Conservation (phyloP, 179 eudicot species). For the Carnegiea gigantea region DNA sequence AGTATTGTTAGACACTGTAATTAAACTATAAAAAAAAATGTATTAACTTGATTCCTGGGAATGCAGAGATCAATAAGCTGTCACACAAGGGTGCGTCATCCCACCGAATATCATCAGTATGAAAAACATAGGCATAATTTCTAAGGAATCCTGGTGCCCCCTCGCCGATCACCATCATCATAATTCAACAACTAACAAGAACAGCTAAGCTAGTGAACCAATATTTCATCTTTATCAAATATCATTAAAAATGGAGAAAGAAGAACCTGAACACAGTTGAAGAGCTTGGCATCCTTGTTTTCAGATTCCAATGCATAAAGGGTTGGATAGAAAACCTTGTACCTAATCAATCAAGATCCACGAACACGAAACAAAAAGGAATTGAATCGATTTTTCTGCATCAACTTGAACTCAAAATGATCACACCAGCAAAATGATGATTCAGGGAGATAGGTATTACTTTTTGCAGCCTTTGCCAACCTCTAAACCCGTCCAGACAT, state of each 20-base stretch:
- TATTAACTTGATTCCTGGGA: too few species aligned
- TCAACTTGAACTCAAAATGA: not conserved
- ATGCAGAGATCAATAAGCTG: too few species aligned
- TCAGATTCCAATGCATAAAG: constrained; percentile 83
- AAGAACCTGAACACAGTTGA: constrained; percentile 83
- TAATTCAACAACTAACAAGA: not conserved
- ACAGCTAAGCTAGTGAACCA: not conserved
- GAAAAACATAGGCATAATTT: constrained; percentile 79
- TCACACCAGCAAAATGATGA: not conserved
- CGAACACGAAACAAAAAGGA: not conserved
- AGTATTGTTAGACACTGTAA: too few species aligned
- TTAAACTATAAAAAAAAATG: too few species aligned
- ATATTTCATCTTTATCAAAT: not conserved
- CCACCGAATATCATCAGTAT: constrained; percentile 71
- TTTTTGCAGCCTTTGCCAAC: constrained; percentile 74
- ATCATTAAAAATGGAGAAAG: constrained; percentile 2
- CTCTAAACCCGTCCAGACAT: constrained; percentile 68
- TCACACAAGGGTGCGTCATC: constrained; percentile 59
- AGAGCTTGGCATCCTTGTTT: constrained; percentile 88
- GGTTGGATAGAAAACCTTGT: constrained; percentile 70
- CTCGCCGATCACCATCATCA: constrained; percentile 56
- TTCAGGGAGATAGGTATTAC: constrained; percentile 25
- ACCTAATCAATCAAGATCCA: constrained; percentile 38
- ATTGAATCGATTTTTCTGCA: too few species aligned
- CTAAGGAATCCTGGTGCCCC: constrained; percentile 97